phyloP scores from a whole-genome alignment of 371 early-diverging fungal genomes.

The Mortierella sp. region DNA sequence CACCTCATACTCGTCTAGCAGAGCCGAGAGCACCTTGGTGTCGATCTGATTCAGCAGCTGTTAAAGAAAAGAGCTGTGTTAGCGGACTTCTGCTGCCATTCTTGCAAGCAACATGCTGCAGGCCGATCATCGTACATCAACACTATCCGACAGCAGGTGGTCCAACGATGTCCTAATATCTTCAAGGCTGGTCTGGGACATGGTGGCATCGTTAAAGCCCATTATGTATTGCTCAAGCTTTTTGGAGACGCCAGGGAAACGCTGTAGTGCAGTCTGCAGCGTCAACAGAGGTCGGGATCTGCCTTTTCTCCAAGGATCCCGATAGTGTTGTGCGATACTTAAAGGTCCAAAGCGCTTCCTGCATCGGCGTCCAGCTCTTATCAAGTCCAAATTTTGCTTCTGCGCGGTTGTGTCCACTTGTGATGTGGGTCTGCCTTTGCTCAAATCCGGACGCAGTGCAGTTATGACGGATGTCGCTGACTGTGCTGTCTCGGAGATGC shows the following conservation, averaged over 20 bases:
- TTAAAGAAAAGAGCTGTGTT: too few species aligned
- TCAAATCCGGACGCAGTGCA: neutral
- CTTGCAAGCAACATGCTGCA: neutral
- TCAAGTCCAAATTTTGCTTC: neutral
- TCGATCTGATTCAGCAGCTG: slow-evolving; percentile 46
- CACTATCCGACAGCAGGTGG: slow-evolving; percentile 34
- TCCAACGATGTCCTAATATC: slow-evolving; percentile 48
- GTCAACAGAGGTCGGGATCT: slow-evolving; percentile 23
- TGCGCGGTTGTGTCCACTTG: neutral
- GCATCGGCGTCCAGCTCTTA: slow-evolving; percentile 1
- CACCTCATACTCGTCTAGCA: slow-evolving; percentile 37
- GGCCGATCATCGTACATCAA: slow-evolving; percentile 17
- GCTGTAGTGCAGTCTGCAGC: slow-evolving; percentile 29
- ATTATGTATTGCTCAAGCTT: slow-evolving; percentile 43
- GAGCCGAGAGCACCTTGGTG: slow-evolving; percentile 10
- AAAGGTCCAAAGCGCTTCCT: slow-evolving; percentile 6
- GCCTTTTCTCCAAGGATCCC: slow-evolving; percentile 3
- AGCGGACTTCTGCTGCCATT: neutral
- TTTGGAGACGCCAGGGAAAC: slow-evolving; percentile 34
- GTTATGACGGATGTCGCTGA: neutral
- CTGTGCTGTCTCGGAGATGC: slow-evolving; percentile 11
- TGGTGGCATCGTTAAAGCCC: slow-evolving; percentile 52
- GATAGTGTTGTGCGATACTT: neutral
- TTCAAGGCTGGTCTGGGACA: slow-evolving; percentile 34
- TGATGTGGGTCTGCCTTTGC: neutral